Conservation (phyloP, 495 filamentous ascomycete genomes). For the Friedmanniomyces simplex region DNA sequence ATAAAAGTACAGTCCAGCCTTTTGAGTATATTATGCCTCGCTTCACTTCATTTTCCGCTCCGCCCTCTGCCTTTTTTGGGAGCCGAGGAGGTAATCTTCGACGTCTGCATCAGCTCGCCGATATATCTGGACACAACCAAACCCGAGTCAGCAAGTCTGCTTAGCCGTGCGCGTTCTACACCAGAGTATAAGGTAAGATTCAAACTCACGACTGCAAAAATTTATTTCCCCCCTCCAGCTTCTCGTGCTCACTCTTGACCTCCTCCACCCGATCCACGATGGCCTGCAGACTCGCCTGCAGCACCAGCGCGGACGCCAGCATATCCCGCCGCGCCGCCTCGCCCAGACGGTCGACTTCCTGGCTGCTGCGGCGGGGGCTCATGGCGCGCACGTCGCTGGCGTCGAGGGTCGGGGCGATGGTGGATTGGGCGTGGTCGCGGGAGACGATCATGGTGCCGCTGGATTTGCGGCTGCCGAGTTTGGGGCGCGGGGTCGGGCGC, state of each 20-base stretch:
- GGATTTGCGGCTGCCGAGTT: conserved; percentile 30
- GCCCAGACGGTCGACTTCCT: conserved; percentile 75
- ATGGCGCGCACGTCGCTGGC: conserved; percentile 87
- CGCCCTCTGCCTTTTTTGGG: conserved; percentile 36
- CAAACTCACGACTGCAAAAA: conserved; percentile 59
- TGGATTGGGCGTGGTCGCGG: conserved; percentile 6
- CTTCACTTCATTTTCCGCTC: conserved; percentile 17
- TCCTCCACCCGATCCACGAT: conserved; percentile 87
- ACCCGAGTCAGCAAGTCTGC: not conserved
- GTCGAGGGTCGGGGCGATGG: conserved; percentile 26
- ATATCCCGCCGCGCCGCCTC: conserved; percentile 62
- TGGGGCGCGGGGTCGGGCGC: not conserved
- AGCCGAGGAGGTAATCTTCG: conserved; percentile 58
- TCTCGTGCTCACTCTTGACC: conserved; percentile 89
- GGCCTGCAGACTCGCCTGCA: conserved; percentile 78
- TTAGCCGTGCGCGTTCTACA: too few relatives aligned
- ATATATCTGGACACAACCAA: conserved; percentile 39
- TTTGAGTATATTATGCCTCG: too few relatives aligned
- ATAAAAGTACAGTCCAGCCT: too few relatives aligned
- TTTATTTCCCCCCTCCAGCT: conserved; percentile 86
- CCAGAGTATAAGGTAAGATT: too few relatives aligned
- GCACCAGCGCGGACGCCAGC: conserved; percentile 67
- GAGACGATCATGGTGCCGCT: conserved; percentile 50
- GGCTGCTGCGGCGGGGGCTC: conserved; percentile 84
- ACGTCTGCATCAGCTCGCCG: conserved; percentile 70